Base-by-base conservation (phyloP, 2,329 filamentous ascomycete species). In the Phyllosticta citriasiana region DNA sequence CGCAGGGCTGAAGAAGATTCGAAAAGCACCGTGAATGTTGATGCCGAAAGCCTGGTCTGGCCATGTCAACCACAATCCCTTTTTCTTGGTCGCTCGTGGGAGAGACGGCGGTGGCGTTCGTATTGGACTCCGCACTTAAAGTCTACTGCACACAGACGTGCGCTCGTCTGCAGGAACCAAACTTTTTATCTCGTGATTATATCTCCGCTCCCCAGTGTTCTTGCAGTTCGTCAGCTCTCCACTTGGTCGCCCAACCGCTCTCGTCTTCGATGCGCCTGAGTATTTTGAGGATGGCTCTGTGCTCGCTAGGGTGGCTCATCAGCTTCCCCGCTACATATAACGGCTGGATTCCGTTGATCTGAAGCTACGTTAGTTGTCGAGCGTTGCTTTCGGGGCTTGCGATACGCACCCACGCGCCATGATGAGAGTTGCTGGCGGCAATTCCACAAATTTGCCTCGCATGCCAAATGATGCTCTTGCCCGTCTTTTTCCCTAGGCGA, bases 171-270 rank as follows among this genome's bases (percentile, higher is more conserved):
- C 40, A 47, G 40, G 40, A 47, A 47, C 40, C 16, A 47, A 47
- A 47, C 40, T 16, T 47, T 19, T 4, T 22, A 6, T 7, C 35
- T n/a, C 40, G 16, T 5, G 40, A 47, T 55, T 14, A 55, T 9
- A 33, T 55, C 25, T 55, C 53, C 25, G 53, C 76, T 0, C 80
- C 80, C 80, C 79, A 83, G 60, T 78, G 78, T 56, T 79, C 76
- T 54, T 76, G 77, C 55, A 84, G 56, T 67, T 83, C 80, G 16
- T 82, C 78, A 0, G 75, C 78, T 52, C 81, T 69, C 80, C 80
- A 83, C 62, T 74, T 73, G 0, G 81, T 82, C 3, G 76, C 75
- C 80, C 80, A 83, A 0, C 81, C 81, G 6, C 77, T 80, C 64
- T 81, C 78, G 27, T 70, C 71, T 69, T 83, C 80, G 35, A 83